Evolutionary conservation across 768 basidiomycete species (phyloP), one percentile per base, ranked within the genome.

Genomic region (Cystofilobasidium macerans): DNA sequence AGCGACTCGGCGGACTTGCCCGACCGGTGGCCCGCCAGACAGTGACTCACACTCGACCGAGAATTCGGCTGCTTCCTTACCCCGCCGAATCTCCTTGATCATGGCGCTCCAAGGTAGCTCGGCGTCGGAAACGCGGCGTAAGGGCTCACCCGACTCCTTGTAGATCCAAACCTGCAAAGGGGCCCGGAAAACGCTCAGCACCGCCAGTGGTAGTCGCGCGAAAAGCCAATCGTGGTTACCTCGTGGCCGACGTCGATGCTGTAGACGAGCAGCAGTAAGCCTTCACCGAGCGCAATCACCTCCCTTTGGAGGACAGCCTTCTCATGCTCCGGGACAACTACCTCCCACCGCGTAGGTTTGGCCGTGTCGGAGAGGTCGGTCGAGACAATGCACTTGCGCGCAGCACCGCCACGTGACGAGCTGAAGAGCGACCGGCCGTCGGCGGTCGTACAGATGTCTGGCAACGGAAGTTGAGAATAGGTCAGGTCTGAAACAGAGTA

Each of bases 161-260:
- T 62, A 68, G 56, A 68, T 62, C 65, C 65, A 66, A 16, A 57
- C 61, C 61, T 62, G 33, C 32, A 6, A 24, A 18, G 7, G 9
- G 24, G 28, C 7, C 12, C n/a, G 24, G 24, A 26, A 6, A 51
- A 47, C 20, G 3, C 7, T 51, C 48, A 51, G 48, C 24, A 3
- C 18, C 38, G 24, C 1, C 40, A 38, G 36, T 26, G 16, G 24
- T 1, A 40, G 13, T 32, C 22, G 28, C 24, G 12, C 11, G 57
- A 40, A 62, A 16, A 40, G 38, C 38, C 38, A 9, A 8, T 9
- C 8, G 9, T 8, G 9, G 38, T 40, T 40, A 47, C 33, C 33
- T 62, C 56, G 33, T 68, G 53, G n/a, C 56, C 61, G 4, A 68
- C 66, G 24, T 68, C 66, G 6, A 45, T 14, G 9, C 54, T 14